phyloP scores from a whole-genome alignment of 345 rosid species.

The Lepidium aucheri region DNA sequence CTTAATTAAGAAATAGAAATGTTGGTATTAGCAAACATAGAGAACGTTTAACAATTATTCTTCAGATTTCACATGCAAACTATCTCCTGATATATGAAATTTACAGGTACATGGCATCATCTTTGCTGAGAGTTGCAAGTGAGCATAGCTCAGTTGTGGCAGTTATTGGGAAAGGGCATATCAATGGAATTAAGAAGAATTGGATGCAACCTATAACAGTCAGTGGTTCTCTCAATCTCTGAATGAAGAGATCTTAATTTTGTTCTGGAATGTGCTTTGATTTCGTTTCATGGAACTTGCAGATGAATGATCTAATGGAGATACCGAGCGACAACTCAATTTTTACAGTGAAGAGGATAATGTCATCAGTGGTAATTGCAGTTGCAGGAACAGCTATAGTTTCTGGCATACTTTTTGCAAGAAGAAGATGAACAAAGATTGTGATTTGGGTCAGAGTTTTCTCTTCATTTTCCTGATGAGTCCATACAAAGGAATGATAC shows the following conservation, averaged over 20 bases:
- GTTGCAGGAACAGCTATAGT: constrained; percentile 66
- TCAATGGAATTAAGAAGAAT: constrained; percentile 71
- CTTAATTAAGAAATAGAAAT: background rate
- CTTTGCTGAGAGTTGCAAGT: constrained; percentile 54
- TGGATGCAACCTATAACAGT: constrained; percentile 85
- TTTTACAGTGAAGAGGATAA: constrained; percentile 39
- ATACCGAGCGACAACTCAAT: constrained; percentile 43
- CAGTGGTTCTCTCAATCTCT: constrained; percentile 5
- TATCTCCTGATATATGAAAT: background rate
- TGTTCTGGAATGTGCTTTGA: background rate
- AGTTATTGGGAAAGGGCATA: constrained; percentile 97
- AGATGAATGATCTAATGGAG: constrained; percentile 66
- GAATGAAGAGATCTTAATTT: background rate
- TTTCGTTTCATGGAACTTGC: background rate
- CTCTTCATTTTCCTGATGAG: background rate
- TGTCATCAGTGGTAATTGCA: constrained; percentile 57
- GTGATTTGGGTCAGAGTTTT: background rate
- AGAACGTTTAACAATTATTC: background rate
- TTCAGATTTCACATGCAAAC: background rate
- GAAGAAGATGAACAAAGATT: constrained; percentile 39
- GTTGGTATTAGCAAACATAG: background rate
- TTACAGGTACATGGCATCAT: constrained; percentile 81
- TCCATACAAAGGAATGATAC: constrained; percentile 10
- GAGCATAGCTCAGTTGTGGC: constrained; percentile 85
- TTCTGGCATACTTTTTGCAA: constrained; percentile 51